Base-by-base conservation (phyloP, 2,329 filamentous ascomycete genomes). In the Coniochaeta sp. region DNA sequence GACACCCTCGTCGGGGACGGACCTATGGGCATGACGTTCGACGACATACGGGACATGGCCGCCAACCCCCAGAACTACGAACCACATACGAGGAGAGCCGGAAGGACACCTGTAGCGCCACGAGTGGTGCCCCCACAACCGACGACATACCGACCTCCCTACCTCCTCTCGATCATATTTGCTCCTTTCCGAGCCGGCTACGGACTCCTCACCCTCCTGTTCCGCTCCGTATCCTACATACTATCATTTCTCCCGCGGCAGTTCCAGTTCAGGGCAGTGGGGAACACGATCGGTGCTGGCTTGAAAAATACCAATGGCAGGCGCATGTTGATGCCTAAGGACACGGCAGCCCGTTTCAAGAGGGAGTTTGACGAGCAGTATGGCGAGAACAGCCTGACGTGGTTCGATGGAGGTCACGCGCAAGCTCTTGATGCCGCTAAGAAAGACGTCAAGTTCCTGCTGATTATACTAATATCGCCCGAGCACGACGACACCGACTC, bases 321-420 rank as follows among this genome's bases (percentile, higher is more conserved):
- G 30, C 79, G 89, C 58, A 81, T 89, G 59, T 72, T 96, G 42
- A 87, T 87, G 63, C 91, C 92, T 1, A 83, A 88, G 52, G 94
- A 99, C 63, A 92, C 90, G 1, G 91, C 92, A 0, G 85, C 88
- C 24, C 79, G 94, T 28, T 95, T 97, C 67, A 87, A 89, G 62
- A 82, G 92, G 8, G 91, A 97, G 61, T 96, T 99, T 58, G 91
- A 96, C 61, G 94, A 99, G 69, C 89, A 95, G 61, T 94, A 96
- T 63, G 91, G 90, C 0, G 71, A 76, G 16, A 81, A 83, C 48
- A 75, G 74, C 4, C 70, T 97, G 4, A 85, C 87, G 0, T 96
- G 95, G 67, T 84, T 86, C 58, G 91, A 96, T 63, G 87, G 87
- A 49, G 91, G 92, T 4, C 94, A 97, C 63, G 91, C 95, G 5